Evolutionary conservation across 2,329 filamentous ascomycete genomes (phyloP).

Genomic region (Claviceps digitariae): DNA sequence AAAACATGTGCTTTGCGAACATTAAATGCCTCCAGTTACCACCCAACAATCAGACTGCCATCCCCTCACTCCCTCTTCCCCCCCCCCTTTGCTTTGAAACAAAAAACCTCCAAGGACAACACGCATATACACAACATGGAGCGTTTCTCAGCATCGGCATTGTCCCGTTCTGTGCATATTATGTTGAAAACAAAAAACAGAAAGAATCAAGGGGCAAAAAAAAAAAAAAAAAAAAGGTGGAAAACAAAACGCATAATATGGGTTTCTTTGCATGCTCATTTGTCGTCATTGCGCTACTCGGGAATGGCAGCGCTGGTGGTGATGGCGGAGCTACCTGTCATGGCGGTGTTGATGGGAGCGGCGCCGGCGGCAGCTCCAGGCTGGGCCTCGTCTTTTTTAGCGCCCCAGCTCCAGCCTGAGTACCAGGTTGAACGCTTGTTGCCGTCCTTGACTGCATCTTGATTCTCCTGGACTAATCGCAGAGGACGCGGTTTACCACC

Average conservation of each 20-base stretch:
- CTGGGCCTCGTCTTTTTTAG: conserved; percentile 34
- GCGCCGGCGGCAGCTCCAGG: conserved; percentile 9
- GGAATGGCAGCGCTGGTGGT: conserved; percentile 21
- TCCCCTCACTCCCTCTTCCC: not conserved
- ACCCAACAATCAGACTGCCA: no score
- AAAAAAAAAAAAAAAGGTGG: not conserved
- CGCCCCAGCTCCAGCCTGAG: conserved; percentile 41
- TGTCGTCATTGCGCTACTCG: conserved; percentile 13
- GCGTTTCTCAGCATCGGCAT: not conserved
- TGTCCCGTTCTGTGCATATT: not conserved
- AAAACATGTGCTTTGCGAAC: not conserved
- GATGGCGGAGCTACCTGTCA: conserved; percentile 5
- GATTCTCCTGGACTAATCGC: conserved; percentile 71
- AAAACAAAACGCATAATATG: not conserved
- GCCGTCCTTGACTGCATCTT: conserved; percentile 30
- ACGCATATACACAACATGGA: not conserved
- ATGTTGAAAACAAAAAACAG: not conserved
- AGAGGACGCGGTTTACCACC: conserved; percentile 70
- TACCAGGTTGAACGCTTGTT: conserved; percentile 54
- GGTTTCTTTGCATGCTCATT: not conserved
- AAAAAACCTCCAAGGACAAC: not conserved
- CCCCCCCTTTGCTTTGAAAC: not conserved
- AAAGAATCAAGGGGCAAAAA: not conserved
- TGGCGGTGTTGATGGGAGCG: conserved; percentile 12
- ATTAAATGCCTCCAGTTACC: not conserved